Base-by-base conservation (phyloP, 495 filamentous ascomycete genomes). In the Chaetomidium leptoderma region DNA sequence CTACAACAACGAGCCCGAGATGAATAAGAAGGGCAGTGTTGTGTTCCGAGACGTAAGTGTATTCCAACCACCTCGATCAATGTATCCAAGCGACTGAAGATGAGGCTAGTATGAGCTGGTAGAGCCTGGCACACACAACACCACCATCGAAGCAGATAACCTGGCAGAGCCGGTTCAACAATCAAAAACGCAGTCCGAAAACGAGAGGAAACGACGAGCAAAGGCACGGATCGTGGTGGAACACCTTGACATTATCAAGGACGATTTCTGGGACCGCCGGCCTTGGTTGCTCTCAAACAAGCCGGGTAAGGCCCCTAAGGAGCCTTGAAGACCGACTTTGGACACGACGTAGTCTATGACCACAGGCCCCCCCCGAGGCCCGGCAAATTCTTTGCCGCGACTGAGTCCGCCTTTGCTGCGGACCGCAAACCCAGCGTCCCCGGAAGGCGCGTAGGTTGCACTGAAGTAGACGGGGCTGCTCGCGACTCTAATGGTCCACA, bases 1-100 rank as follows among this genome's bases (percentile, higher is more conserved):
- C 67, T 98, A 98, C 74, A 97, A 97, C 72, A 91, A 96, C 63
- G 93, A 97, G 70, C 82, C 83, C 0, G 91, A 95, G 45, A 90
- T 93, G 4, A 96, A 85, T 69, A 93, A 86, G 72, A 98, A 97
- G 70, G 93, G 93, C 9, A 97, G 88, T 55, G 86, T 96, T 2
- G 65, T 96, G 8, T 93, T 89, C 66, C 83, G 93, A 58, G 87
- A 92, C 72, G 90, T 92, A 73, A 73, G 81, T 64, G 19, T 37
- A 4, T 24, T 24, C 8, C 19, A n/a, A 13, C 17, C 11, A 16
- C 4, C 13, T 24, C 16, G 14, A 35, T 3, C 14, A 21, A 11
- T 4, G 14, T 3, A 14, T 19, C 3, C 14, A 32, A 30, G 55
- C 8, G 29, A 43, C 53, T 39, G 56, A 59, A 37, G 0, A 67